Conservation (phyloP, 345 rosid species). For the Heritiera littoralis region DNA sequence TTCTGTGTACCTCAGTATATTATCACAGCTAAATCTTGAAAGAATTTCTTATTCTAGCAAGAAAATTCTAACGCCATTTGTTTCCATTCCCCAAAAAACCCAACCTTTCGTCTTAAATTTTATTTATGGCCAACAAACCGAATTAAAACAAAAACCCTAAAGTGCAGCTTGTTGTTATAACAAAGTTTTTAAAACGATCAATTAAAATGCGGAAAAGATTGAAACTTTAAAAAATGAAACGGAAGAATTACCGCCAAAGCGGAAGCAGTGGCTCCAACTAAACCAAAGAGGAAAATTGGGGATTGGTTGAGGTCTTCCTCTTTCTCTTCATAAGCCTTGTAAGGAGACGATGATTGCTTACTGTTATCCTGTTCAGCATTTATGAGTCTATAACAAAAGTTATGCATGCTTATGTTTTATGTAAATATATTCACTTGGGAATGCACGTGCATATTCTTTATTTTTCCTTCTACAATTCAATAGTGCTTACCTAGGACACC, state of each 20-base stretch:
- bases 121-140: neutral
- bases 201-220: neutral
- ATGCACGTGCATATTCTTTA: too few species aligned
- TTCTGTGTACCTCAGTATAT: constrained; percentile 57
- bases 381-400: too few species aligned
- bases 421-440: too few species aligned
- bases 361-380: constrained; percentile 39
- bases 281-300: constrained; percentile 66
- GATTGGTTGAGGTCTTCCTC: constrained; percentile 57
- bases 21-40: neutral
- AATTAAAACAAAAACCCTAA: neutral
- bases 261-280: constrained; percentile 89
- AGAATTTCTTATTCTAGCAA: neutral
- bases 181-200: neutral
- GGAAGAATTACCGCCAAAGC: constrained; percentile 64
- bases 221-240: neutral
- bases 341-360: constrained; percentile 34
- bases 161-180: neutral
- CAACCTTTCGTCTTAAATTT: neutral
- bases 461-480: too few species aligned
- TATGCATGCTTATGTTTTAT: too few species aligned
- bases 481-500: too few species aligned
- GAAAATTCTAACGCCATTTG: neutral
- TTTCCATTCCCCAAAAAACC: neutral
- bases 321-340: constrained; percentile 38